phyloP scores from a whole-genome alignment of 2,329 filamentous ascomycete species.

The Aspergillus pseudonomiae region DNA sequence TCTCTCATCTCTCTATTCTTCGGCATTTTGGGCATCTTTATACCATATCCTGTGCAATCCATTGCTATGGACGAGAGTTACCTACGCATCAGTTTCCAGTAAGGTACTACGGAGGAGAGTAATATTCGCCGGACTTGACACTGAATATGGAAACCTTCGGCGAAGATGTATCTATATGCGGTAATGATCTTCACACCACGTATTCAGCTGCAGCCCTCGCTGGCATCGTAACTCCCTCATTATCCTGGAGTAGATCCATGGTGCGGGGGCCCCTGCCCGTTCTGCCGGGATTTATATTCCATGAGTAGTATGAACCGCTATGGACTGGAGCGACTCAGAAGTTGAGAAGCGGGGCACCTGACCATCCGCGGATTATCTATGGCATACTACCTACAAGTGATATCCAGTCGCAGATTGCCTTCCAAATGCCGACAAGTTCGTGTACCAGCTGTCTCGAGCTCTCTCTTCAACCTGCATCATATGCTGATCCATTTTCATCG shows the following conservation, averaged over 20 bases:
- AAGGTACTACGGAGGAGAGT: background rate
- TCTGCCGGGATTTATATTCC: background rate
- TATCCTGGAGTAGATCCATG: background rate
- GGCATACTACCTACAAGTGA: background rate
- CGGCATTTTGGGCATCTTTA: background rate
- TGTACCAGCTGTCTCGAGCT: background rate
- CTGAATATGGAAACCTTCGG: background rate
- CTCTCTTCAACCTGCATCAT: background rate
- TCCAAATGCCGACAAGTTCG: background rate
- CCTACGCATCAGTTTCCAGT: background rate
- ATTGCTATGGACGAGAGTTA: background rate
- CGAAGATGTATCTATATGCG: background rate
- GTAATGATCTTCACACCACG: background rate
- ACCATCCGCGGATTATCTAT: background rate
- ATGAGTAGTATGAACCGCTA: background rate
- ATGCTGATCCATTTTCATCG: background rate
- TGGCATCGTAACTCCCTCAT: background rate
- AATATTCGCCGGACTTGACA: background rate
- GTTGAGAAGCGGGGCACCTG: background rate
- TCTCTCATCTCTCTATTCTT: background rate
- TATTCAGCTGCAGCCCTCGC: background rate
- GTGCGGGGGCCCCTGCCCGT: background rate
- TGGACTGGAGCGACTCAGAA: background rate
- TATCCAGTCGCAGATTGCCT: background rate
- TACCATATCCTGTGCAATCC: background rate